Evolutionary conservation across 2,329 filamentous ascomycete species (phyloP).

Genomic region (Onygena corvina): DNA sequence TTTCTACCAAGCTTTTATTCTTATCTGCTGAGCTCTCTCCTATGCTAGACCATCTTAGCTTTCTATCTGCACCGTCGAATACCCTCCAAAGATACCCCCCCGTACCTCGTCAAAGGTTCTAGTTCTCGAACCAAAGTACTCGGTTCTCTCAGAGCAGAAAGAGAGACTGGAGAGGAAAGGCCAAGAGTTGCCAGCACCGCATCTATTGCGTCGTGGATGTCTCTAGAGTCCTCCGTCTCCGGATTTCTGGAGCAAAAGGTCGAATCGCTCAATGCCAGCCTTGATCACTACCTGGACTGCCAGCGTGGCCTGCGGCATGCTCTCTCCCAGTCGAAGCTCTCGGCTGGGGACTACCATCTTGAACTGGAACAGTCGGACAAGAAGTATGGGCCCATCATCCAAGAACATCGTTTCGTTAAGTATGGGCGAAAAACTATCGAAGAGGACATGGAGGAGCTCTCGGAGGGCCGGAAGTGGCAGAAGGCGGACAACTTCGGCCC

Average conservation of each 20-base stretch:
- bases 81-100: too few relatives aligned
- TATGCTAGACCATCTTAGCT: too few relatives aligned
- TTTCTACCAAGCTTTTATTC: too few relatives aligned
- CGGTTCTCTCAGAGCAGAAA: too few relatives aligned
- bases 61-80: too few relatives aligned
- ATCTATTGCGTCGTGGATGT: neutral
- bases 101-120: too few relatives aligned
- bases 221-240: neutral
- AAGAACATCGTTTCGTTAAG: conserved; percentile 2
- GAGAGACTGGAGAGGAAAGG: neutral
- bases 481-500: neutral
- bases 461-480: neutral
- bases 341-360: neutral
- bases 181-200: neutral
- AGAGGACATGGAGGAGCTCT: neutral
- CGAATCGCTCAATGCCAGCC: neutral
- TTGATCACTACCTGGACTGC: neutral
- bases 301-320: neutral
- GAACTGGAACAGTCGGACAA: too few relatives aligned
- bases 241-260: neutral
- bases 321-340: neutral
- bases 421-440: neutral
- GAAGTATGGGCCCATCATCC: neutral
- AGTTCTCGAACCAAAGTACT: too few relatives aligned
- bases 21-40: too few relatives aligned